A percentile compares a stretch with the other conserved stretches of the same genome.
These are phyloP conservation scores for Phytophthora litchii DNA, from an alignment of 352 stramenopile species.

Conservation along the genomic window DNA sequence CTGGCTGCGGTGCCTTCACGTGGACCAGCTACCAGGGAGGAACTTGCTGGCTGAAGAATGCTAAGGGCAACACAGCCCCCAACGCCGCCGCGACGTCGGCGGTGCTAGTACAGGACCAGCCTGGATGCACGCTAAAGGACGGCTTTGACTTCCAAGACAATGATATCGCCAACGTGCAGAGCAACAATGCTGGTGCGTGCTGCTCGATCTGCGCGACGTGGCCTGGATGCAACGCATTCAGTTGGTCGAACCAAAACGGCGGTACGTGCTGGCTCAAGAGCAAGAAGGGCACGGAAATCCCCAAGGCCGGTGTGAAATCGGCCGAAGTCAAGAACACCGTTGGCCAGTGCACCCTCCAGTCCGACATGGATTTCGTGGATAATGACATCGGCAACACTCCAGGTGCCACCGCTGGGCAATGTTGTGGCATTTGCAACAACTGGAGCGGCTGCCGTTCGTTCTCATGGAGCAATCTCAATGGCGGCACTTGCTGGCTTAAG, in stretches of 20 bases:
- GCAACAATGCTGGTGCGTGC: constrained; percentile 22
- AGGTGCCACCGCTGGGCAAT: constrained; percentile 12
- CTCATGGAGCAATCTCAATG: constrained; percentile 44
- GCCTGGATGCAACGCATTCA: constrained; percentile 33
- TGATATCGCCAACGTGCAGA: constrained; percentile 40
- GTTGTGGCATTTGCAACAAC: constrained; percentile 43
- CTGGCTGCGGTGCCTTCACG: constrained; percentile 27
- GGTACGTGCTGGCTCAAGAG: constrained; percentile 39
- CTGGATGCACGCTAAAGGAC: constrained; percentile 22
- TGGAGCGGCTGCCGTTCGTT: constrained; percentile 40
- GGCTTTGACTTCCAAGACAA: constrained; percentile 32
- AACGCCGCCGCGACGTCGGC: constrained; percentile 25
- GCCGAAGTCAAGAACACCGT: constrained; percentile 24
- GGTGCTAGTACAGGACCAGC: constrained; percentile 7
- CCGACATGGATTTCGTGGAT: constrained; percentile 36
- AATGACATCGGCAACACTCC: constrained; percentile 40
- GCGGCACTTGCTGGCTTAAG: constrained; percentile 53
- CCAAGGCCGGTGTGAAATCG: constrained; percentile 24
- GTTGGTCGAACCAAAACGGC: constrained; percentile 22
- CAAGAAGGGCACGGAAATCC: constrained; percentile 11
- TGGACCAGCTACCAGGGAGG: constrained; percentile 33
- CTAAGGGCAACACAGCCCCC: constrained; percentile 28
- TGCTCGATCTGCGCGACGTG: constrained; percentile 35
- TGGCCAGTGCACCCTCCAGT: constrained; percentile 21
- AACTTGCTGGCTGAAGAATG: constrained; percentile 38